Evolutionary conservation across 352 stramenopile species (phyloP).

Genomic region (Globisporangium spiculum): DNA sequence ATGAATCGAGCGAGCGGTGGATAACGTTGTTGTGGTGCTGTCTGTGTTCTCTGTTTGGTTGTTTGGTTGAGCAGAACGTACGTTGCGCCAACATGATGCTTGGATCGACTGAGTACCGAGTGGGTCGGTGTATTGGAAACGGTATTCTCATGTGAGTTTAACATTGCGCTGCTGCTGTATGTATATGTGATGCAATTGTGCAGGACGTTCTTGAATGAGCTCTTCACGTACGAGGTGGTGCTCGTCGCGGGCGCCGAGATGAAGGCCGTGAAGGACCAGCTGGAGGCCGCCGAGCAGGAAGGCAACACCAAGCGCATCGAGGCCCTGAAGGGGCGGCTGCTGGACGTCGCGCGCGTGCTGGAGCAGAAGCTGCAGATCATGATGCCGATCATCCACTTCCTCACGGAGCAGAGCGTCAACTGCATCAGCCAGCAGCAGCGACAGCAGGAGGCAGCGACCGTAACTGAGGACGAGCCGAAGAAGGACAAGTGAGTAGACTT

Average conservation of each 20-base stretch:
- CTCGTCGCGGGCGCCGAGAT: constrained; percentile 58
- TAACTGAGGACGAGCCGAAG: constrained; percentile 23
- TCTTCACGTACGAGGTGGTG: constrained; percentile 67
- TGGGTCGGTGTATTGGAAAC: neutral
- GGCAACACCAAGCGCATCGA: constrained; percentile 45
- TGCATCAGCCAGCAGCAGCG: constrained; percentile 37
- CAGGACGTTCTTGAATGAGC: constrained; percentile 58
- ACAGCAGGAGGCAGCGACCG: constrained; percentile 6
- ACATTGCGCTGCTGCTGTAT: neutral
- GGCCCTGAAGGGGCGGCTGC: constrained; percentile 48
- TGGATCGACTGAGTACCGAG: neutral
- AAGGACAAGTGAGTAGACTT: constrained; percentile 39
- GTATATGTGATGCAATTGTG: neutral
- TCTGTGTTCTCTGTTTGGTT: neutral
- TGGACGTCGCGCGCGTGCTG: constrained; percentile 52
- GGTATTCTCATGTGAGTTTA: neutral
- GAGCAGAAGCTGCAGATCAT: constrained; percentile 58
- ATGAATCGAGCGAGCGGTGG: no score
- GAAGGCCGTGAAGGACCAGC: constrained; percentile 56
- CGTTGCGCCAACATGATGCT: constrained; percentile 7
- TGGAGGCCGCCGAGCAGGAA: constrained; percentile 38
- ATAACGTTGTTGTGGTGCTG: constrained; percentile 6
- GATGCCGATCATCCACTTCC: constrained; percentile 52
- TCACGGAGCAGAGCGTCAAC: constrained; percentile 52
- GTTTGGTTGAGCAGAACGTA: constrained; percentile 32